A percentile compares a stretch with the other conserved stretches of the same genome.
phyloP scores from a whole-genome alignment of 345 rosid genomes.

The Eucalyptus sp. region DNA sequence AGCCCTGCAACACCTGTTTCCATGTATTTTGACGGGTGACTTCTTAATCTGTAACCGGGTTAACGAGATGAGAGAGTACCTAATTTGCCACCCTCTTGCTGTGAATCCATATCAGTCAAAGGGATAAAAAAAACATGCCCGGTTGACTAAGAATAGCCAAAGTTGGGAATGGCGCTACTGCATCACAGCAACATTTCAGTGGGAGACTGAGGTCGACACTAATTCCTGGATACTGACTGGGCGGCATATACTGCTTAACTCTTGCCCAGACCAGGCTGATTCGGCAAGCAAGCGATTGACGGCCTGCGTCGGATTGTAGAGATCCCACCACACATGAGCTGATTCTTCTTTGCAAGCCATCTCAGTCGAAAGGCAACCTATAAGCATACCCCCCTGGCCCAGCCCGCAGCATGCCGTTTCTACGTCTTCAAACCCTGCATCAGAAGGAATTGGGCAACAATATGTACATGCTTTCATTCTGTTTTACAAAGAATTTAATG shows the following conservation, averaged over 20 bases:
- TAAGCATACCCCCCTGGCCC: conserved; percentile 21
- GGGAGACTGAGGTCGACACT: background rate
- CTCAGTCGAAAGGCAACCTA: conserved; percentile 42
- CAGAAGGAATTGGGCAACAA: background rate
- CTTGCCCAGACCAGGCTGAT: conserved; percentile 45
- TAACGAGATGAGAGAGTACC: background rate
- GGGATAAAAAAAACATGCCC: background rate
- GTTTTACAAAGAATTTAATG: background rate
- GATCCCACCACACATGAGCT: conserved; percentile 61
- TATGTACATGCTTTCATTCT: background rate
- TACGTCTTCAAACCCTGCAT: conserved; percentile 33
- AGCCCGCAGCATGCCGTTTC: conserved; percentile 45
- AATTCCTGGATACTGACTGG: conserved; percentile 24
- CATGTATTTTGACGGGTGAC: background rate
- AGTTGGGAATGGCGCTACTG: background rate
- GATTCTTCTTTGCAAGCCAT: conserved; percentile 42
- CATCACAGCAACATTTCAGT: background rate
- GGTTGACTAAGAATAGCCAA: background rate
- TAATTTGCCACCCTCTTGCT: background rate
- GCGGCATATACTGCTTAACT: conserved; percentile 26
- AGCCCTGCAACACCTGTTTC: too few relatives aligned
- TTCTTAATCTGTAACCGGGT: background rate
- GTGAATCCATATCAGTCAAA: background rate
- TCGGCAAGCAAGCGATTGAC: conserved; percentile 41
- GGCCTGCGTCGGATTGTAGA: conserved; percentile 41